These are phyloP conservation scores for Canavalia ensiformis DNA, from an alignment of 306 rosid species.

Conservation along the genomic window DNA sequence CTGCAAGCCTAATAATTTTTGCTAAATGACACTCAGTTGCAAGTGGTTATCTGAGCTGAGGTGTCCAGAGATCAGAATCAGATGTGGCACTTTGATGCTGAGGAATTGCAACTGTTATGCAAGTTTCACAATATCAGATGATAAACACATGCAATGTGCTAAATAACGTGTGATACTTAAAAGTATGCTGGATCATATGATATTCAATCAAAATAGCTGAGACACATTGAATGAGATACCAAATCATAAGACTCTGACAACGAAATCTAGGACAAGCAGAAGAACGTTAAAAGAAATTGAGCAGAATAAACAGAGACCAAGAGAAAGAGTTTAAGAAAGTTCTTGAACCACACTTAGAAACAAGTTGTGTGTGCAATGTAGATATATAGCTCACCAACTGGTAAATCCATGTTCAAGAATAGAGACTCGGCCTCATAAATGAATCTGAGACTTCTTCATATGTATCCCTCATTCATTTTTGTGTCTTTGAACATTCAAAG, in stretches of 20 bases:
- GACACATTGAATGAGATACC: neutral
- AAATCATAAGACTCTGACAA: neutral
- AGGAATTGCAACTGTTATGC: conserved; percentile 17
- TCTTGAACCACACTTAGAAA: neutral
- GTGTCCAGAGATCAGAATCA: conserved; percentile 12
- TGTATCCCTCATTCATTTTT: neutral
- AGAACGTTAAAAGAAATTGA: neutral
- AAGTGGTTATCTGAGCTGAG: conserved; percentile 34
- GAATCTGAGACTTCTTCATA: neutral
- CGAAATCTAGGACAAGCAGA: neutral
- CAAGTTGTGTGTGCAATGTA: neutral
- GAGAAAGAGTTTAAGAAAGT: neutral
- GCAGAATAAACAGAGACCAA: neutral
- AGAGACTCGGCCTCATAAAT: neutral
- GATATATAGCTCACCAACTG: conserved; percentile 3
- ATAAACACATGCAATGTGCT: neutral
- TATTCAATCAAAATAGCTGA: conserved; percentile 20
- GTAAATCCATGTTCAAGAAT: neutral
- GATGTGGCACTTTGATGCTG: conserved; percentile 7
- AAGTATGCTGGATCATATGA: neutral
- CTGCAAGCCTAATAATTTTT: neutral
- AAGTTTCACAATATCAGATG: conserved; percentile 16
- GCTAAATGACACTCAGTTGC: neutral
- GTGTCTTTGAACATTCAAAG: neutral
- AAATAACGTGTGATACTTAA: conserved; percentile 13